Base-by-base conservation (phyloP, 345 rosid genomes). In the Kernera saxatilis region DNA sequence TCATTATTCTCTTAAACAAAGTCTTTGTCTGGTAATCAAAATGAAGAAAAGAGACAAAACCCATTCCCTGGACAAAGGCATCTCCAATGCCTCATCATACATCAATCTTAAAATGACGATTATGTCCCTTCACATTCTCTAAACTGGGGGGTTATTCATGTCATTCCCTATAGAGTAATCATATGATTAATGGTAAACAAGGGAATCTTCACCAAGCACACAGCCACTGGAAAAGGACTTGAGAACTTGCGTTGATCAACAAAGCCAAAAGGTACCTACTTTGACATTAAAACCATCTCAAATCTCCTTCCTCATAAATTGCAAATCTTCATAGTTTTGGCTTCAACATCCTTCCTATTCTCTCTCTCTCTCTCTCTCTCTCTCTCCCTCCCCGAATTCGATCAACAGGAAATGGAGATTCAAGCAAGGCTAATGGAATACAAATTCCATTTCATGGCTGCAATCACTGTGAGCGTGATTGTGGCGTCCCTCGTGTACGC, bases 381-480 rank as follows among this genome's bases (percentile, higher is more conserved):
- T 67, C 17, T 44, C 17, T 32, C 4, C 4, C 40, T 45, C 11
- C 1, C 17, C 13, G 4, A 49, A 14, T 41, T 46, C 35, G 22
- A 66, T 46, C 77, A 66, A 18, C 43, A 61, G 25, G 70, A 78
- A 49, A 84, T 88, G 86, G 85, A 81, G 71, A 53, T 86, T 66
- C 80, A 79, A 14, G 71, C 80, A 63, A 90, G 80, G 79, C 50
- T 87, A 33, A 32, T 80, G 80, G 91, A 84, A 23, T 81, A 85
- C 76, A 85, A 75, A 71, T 67, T 82, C 66, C 94, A 86, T 29
- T 17, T 87, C 45, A 68, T 67, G 22, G 3, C 62, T 35, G 82
- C 81, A 61, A 64, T 81, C 61, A 44, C 69, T 0, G 81, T 78
- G 30, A 72, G 80, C 7, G 11, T 77, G 10, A 7, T 75, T 4